Evolutionary conservation across 768 basidiomycete genomes (phyloP), one percentile per base, ranked within the genome.

Genomic region (Dioszegia hungarica): DNA sequence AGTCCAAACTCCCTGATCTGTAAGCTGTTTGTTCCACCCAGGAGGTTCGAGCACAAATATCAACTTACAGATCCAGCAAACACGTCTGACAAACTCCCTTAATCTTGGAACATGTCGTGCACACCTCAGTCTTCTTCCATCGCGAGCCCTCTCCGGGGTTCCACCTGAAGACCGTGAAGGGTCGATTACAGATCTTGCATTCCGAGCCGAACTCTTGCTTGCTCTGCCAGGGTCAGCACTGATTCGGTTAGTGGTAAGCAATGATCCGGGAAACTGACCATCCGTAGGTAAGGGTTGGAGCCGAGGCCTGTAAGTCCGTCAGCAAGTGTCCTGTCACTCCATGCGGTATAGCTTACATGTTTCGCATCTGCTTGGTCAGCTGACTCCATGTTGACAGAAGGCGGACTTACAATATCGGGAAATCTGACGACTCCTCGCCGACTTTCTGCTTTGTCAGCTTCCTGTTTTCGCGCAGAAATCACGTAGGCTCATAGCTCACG

Each of bases 111-210:
- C 94, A 97, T 3, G 93, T 94, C 76, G 94, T 93, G 78, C 92
- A 95, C 59, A 97, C 85, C 59, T 95, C 91, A 11, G 95, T 99
- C 57, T 90, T 88, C 81, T 98, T 98, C 84, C 84, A 97, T 27
- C 94, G 86, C 75, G 86, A 87, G 38, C 92, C 94, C 2, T 85
- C 60, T 41, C 95, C 95, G 1, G 95, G 93, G 71, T 97, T 94
- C 95, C 95, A 99, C 37, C 91, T 87, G 79, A 99, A 99, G 66
- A 97, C 88, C 45, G 90, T 94, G 78, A 93, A 94, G 1, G 90
- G 95, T 22, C 95, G 83, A 2, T 92, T 91, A 73, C 95, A 99
- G 51, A 94, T 94, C 62, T 97, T 97, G 77, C 95, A 99, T 51
- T 91, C 91, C 25, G 88, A 83, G 3, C 92, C 95, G 61, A 88